Base-by-base conservation (phyloP, 2,329 filamentous ascomycete genomes). In the Penicillium sclerotiorum region DNA sequence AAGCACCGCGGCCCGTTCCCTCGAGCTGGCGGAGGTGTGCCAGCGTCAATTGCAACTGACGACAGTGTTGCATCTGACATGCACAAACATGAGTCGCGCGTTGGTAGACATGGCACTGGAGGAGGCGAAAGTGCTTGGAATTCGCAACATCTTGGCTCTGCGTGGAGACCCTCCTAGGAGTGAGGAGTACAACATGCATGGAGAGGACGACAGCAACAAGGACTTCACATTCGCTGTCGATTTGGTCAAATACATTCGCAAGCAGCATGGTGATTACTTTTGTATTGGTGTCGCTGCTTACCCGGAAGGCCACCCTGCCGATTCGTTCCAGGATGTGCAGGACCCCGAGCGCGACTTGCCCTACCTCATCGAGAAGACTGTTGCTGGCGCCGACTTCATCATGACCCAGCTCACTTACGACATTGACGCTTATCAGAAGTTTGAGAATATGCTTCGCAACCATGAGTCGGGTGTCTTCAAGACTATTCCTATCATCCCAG, bases 341-440 rank as follows among this genome's bases (percentile, higher is more conserved):
- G 80, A 81, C 59, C 77, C 81, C 0, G 68, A 71, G 47, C 74
- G 77, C 45, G 94, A 99, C 72, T 74, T 99, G 51, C 89, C 92
- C 1, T 95, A 88, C 64, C 78, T 99, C 46, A 83, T 95, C 9
- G 91, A 96, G 59, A 99, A 99, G 79, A 88, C 87, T 1, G 80
- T 87, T 61, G 94, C 94, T 3, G 94, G 94, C 1, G 94, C 92
- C 43, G 92, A 97, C 73, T 99, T 99, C 67, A 88, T 99, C 72
- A 96, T 99, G 90, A 97, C 94, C 1, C 94, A 99, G 71, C 80
- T 99, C 8, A 97, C 96, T 73, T 99, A 96, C 71, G 91, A 97
- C 66, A 81, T 91, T 20, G 80, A 88, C 3, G 89, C 89, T 15
- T 99, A 95, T 67, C 81, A 86, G 47, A 77, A 77, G 27, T 97